Base-by-base conservation (phyloP, 2,329 filamentous ascomycete genomes). In the Penicillium sp. region DNA sequence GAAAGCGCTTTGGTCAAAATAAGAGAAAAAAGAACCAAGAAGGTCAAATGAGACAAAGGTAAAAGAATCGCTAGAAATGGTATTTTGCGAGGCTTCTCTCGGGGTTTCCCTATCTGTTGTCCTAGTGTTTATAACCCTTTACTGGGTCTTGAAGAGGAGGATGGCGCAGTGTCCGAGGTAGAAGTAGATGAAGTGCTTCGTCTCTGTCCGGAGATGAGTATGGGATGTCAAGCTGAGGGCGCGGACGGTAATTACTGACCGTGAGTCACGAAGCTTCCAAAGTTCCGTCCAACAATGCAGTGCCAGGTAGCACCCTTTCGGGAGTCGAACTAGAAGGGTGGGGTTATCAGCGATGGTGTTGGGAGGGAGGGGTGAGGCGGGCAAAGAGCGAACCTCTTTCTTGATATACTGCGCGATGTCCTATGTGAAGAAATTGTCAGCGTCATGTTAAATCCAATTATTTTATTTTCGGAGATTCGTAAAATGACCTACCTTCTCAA, bases 171-270 rank as follows among this genome's bases (percentile, higher is more conserved):
- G 94, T 48, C 94, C 94, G 54, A 99, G 88, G 80, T 99, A 99
- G 80, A 99, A 99, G 80, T 99, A 99, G 74, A 99, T 97, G 80
- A 99, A 99, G 77, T 99, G 94, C 80, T 97, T 97, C 23, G 94
- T 97, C 76, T 97, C 94, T 97, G 78, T 29, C 12, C 29, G 40
- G 30, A 34, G 7, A 39, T 50, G 18, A 58, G 68, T 49, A 46
- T 46, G 12, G 18, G 15, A 30, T 40, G 32, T n/a, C 20, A 12
- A 8, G 7, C 10, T 9, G n/a, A 21, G 37, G 4, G 7, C 24
- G 10, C n/a, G 7, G 1, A 13, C 32, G n/a, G n/a, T 47, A 17
- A 41, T 27, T 46, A 58, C 84, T 55, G 83, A 96, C 92, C 92
- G 70, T 99, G 94, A 33, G 94, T 99, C 45, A 99, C 94, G 66